Evolutionary conservation across 305 asterid genomes (phyloP), one percentile per base, ranked within the genome.

Genomic region (Caryopteris hybrid): DNA sequence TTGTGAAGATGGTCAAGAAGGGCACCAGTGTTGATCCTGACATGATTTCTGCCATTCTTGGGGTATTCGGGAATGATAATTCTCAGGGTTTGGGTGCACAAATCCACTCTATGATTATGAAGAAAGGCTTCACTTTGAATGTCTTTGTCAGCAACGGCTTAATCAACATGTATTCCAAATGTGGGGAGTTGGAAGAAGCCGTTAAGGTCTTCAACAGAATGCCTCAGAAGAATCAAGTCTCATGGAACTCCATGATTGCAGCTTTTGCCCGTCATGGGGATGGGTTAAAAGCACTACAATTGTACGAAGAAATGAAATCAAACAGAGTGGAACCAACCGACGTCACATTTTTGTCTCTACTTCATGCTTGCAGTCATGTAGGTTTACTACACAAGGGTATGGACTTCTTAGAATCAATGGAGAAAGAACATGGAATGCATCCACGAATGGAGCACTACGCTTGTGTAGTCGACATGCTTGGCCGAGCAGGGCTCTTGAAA

Each of bases 171-270:
- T 93, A 93, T 61, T 89, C 95, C 56, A 93, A 87, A 76, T 78
- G 86, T 22, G 96, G 97, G 64, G 79, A 83, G 72, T 78, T 87
- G 80, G 81, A 77, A 43, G 91, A 83, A 46, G 83, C 96, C 6
- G 61, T 77, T 12, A 75, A 78, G 69, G 63, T 88, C 62, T 90
- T 93, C 56, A 20, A 64, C 14, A 31, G 29, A 45, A 82, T 81
- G 83, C 76, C 70, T 36, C 79, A 10, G 22, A 90, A 72, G 88
- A 91, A 87, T 79, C 78, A 78, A 67, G 88, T 93, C 63, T 88
- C 99, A 11, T 93, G 97, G 97, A 93, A 88, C 79, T 90, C 96
- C 61, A 78, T 90, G 71, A 90, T 93, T 68, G 94, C 96, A 52
- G 97, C 96, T n/a, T 88, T 75, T 80, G 96, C 96, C 61, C 95